Evolutionary conservation across 2,329 filamentous ascomycete genomes (phyloP).

Genomic region (Neurospora sp.): DNA sequence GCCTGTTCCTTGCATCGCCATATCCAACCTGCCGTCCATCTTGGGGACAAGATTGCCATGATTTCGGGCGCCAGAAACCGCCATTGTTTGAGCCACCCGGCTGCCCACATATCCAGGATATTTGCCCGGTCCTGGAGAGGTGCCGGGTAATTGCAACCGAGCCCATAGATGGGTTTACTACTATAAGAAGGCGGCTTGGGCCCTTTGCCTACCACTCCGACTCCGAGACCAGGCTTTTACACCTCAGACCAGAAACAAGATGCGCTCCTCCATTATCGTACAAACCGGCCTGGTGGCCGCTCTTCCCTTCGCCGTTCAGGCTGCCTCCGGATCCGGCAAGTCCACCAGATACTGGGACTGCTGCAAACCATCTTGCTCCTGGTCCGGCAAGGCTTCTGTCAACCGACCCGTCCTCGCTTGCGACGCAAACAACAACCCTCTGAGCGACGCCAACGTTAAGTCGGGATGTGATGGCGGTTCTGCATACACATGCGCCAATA

Average conservation of each 20-base stretch:
- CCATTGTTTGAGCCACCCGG: neutral
- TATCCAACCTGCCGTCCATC: neutral
- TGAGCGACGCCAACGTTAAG: conserved; percentile 37
- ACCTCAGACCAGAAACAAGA: conserved; percentile 2
- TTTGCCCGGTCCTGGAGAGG: neutral
- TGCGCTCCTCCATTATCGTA: conserved; percentile 14
- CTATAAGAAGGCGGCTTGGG: neutral
- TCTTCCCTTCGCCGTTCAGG: conserved; percentile 12
- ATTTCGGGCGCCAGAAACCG: neutral
- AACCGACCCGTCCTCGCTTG: conserved; percentile 43
- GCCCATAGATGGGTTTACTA: neutral
- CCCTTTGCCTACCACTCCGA: neutral
- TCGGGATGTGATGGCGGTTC: conserved; percentile 43
- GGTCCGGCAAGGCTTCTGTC: conserved; percentile 47
- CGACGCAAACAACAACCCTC: conserved; percentile 42
- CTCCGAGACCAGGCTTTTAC: neutral
- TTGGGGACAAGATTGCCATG: neutral
- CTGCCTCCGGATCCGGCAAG: conserved; percentile 16
- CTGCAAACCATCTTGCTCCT: conserved; percentile 60
- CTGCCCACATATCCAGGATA: neutral
- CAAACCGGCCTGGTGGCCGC: conserved; percentile 10
- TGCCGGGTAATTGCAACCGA: neutral
- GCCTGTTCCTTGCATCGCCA: neutral
- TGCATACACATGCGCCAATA: conserved; percentile 52
- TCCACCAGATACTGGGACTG: conserved; percentile 49